Evolutionary conservation across 768 basidiomycete species (phyloP).

Genomic region (Termitomyces heimii): DNA sequence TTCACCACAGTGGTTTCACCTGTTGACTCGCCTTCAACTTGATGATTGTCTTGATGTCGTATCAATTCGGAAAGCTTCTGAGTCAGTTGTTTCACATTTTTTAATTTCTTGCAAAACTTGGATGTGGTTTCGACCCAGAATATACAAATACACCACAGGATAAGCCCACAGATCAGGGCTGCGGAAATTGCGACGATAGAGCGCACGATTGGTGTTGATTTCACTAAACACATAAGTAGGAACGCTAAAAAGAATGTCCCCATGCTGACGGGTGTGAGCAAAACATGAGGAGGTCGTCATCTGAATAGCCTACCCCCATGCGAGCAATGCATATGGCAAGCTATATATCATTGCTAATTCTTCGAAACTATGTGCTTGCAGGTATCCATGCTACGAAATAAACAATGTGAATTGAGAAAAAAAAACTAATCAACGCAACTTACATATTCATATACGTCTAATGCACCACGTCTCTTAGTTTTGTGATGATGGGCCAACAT

Average conservation of each 20-base stretch:
- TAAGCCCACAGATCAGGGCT: not conserved
- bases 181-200: not conserved
- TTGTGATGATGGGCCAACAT: too few relatives aligned
- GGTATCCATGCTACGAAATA: not conserved
- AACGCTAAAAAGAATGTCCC: not conserved
- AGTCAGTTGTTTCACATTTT: not conserved
- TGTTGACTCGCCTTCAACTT: not conserved
- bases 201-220: not conserved
- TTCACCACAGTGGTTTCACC: not conserved
- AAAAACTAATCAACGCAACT: not conserved
- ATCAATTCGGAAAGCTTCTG: too few relatives aligned
- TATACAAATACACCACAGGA: not conserved
- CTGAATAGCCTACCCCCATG: slow-evolving; percentile 2
- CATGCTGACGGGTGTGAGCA: not conserved
- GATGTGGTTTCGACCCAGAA: not conserved
- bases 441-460: slow-evolving; percentile 3
- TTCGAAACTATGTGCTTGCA: slow-evolving; percentile 4
- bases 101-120: not conserved
- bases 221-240: not conserved
- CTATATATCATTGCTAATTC: slow-evolving; percentile 3
- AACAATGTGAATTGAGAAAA: not conserved
- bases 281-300: not conserved
- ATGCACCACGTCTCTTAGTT: not conserved
- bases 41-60: not conserved
- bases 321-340: slow-evolving; percentile 7